These are phyloP conservation scores for Seiridium cupressi DNA, from an alignment of 2,329 filamentous ascomycete species.

Conservation along the genomic window DNA sequence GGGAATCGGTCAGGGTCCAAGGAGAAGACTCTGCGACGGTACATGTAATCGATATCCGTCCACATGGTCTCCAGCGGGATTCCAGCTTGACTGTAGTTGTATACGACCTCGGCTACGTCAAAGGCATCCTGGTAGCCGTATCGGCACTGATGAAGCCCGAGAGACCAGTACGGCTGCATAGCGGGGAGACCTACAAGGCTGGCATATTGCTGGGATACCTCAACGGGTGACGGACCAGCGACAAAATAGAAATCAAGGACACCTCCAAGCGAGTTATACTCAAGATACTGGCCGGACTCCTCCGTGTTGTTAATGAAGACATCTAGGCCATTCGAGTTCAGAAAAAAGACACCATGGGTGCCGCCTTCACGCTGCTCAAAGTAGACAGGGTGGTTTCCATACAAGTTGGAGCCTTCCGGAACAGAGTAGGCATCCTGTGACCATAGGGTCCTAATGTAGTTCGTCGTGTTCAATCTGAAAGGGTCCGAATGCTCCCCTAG, in stretches of 20 bases:
- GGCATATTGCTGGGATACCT: slow-evolving; percentile 59
- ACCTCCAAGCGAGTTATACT: slow-evolving; percentile 78
- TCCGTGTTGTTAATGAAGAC: slow-evolving; percentile 67
- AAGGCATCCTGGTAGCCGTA: slow-evolving; percentile 66
- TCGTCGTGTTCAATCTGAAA: slow-evolving; percentile 64
- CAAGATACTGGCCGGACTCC: slow-evolving; percentile 63
- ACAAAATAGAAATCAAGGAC: slow-evolving; percentile 72
- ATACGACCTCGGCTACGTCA: slow-evolving; percentile 64
- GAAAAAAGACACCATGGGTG: slow-evolving; percentile 65
- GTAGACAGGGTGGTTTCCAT: slow-evolving; percentile 74
- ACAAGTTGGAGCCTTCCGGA: slow-evolving; percentile 64
- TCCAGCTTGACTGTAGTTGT: slow-evolving; percentile 62
- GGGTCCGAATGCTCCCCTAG: slow-evolving; percentile 75
- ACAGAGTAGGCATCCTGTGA: slow-evolving; percentile 64
- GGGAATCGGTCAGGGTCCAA: slow-evolving; percentile 64
- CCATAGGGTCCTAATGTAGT: slow-evolving; percentile 71
- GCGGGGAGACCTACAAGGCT: slow-evolving; percentile 54
- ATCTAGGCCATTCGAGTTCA: slow-evolving; percentile 77
- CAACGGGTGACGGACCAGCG: slow-evolving; percentile 55
- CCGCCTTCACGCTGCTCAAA: slow-evolving; percentile 64
- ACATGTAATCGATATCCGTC: slow-evolving; percentile 65
- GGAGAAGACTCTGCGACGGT: slow-evolving; percentile 58
- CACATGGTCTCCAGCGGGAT: slow-evolving; percentile 71
- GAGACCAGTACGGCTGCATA: slow-evolving; percentile 64
- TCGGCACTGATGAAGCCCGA: slow-evolving; percentile 43